These are phyloP conservation scores for Pseudogymnoascus sp. DNA, from an alignment of 2,329 filamentous ascomycete species.

Conservation along the genomic window DNA sequence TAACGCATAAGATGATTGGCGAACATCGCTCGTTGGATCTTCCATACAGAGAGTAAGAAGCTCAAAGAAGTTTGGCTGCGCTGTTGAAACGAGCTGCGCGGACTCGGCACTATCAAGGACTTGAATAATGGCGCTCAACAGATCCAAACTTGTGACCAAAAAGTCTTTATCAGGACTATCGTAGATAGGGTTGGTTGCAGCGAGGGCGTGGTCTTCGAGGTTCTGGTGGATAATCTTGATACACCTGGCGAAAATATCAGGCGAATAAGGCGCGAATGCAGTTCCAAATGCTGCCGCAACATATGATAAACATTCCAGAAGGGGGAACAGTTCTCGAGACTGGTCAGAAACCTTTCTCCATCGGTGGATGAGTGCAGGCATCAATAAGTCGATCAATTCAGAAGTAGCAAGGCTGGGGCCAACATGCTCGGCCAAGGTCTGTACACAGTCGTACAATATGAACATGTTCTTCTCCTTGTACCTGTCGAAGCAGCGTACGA, in stretches of 20 bases:
- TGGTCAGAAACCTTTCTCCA: constrained; percentile 84
- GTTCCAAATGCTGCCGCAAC: constrained; percentile 79
- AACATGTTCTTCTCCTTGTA: constrained; percentile 99
- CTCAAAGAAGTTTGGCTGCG: constrained; percentile 81
- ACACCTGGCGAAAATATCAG: constrained; percentile 79
- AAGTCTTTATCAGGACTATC: constrained; percentile 95
- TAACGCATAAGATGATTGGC: constrained; percentile 90
- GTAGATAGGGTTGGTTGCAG: constrained; percentile 56
- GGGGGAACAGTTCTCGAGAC: constrained; percentile 85
- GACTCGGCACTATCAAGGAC: constrained; percentile 69
- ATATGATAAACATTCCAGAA: constrained; percentile 94
- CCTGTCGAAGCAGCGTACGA: constrained; percentile 81
- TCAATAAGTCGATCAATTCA: constrained; percentile 74
- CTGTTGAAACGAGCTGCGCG: constrained; percentile 64
- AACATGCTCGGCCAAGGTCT: constrained; percentile 89
- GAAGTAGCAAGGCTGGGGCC: constrained; percentile 73
- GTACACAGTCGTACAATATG: constrained; percentile 96
- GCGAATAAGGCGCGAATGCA: constrained; percentile 75
- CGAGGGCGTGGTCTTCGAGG: constrained; percentile 69
- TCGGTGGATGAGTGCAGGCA: constrained; percentile 83
- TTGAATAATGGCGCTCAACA: constrained; percentile 88
- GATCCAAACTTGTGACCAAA: constrained; percentile 85
- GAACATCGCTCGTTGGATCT: constrained; percentile 82
- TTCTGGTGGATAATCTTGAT: constrained; percentile 88
- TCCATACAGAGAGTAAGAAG: constrained; percentile 88